phyloP scores from a whole-genome alignment of 106 monocot genomes.

The Iris macrosiphon region DNA sequence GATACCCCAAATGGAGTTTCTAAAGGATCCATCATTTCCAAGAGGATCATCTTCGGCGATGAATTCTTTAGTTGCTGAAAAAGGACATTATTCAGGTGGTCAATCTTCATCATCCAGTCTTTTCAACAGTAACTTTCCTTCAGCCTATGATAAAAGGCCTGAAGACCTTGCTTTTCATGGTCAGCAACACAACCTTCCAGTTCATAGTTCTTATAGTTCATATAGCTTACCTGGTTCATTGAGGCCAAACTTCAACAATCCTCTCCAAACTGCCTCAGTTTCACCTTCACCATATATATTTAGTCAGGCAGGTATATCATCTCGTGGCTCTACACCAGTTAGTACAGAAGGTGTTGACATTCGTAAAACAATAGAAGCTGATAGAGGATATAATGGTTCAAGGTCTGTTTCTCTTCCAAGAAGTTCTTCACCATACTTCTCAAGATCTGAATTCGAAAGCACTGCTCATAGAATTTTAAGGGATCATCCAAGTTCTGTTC shows the following conservation, averaged over 20 bases:
- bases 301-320: conserved; percentile 6
- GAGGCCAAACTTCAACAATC: conserved; percentile 6
- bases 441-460: too few species aligned
- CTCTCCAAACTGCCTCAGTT: too few species aligned
- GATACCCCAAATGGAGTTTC: conserved; percentile 4
- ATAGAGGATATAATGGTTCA: conserved; percentile 7
- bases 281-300: conserved; percentile 16
- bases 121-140: conserved; percentile 1
- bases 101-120: conserved; percentile 4
- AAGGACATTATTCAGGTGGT: conserved; percentile 13
- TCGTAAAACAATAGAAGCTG: conserved; percentile 1
- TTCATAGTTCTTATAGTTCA: conserved; percentile 10
- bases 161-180: not conserved
- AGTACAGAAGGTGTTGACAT: conserved; percentile 3
- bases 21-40: conserved; percentile 13
- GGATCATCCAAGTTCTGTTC: conserved; percentile 4
- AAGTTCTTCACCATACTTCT: not conserved
- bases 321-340: too few species aligned
- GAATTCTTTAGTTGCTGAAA: conserved; percentile 14
- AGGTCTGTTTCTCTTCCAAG: not conserved
- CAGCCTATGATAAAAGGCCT: conserved; percentile 3
- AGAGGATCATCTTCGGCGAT: conserved; percentile 4
- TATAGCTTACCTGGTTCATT: conserved; percentile 3
- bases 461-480: conserved; percentile 1
- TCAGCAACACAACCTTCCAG: conserved; percentile 6